Conservation (phyloP, 2,329 filamentous ascomycete species). For the Neopestalotiopsis sp. region DNA sequence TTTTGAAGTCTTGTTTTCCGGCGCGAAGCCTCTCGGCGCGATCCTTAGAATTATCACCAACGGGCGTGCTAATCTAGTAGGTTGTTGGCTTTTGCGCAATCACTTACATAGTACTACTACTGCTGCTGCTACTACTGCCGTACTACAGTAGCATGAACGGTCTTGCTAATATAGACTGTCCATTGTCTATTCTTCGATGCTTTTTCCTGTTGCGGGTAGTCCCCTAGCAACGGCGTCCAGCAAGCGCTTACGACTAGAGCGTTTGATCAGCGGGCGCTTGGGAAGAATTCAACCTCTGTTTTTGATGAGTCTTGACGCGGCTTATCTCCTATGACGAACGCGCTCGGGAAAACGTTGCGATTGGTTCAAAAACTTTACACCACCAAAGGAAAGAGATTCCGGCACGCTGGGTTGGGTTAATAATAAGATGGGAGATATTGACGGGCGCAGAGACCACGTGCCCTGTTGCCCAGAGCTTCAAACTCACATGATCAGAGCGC, state of each 20-base stretch:
- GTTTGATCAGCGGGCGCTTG: background rate
- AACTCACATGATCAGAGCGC: no score
- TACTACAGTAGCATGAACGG: background rate
- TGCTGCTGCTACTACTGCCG: background rate
- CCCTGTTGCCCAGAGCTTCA: no score
- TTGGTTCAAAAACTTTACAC: no score
- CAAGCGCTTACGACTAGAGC: background rate
- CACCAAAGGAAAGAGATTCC: no score
- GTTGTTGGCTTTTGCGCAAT: background rate
- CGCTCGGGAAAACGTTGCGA: no score
- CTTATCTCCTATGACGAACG: no score
- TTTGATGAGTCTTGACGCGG: no score
- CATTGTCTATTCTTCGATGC: background rate
- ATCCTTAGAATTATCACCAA: background rate
- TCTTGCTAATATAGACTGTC: background rate
- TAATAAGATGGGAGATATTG: no score
- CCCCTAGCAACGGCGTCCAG: background rate
- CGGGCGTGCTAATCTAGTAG: background rate
- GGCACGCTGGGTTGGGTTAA: no score
- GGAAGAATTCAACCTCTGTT: background rate
- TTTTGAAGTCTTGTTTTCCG: slow-evolving; percentile 4
- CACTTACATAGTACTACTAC: background rate
- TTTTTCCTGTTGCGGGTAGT: slow-evolving; percentile 4
- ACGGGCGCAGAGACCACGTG: no score
- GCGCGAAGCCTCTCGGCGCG: background rate